Percentiles rank a stretch among this genome's conserved stretches.
Evolutionary conservation across 1,284 basidiomycete genomes (phyloP).

Genomic region (Thecaphora frezii): DNA sequence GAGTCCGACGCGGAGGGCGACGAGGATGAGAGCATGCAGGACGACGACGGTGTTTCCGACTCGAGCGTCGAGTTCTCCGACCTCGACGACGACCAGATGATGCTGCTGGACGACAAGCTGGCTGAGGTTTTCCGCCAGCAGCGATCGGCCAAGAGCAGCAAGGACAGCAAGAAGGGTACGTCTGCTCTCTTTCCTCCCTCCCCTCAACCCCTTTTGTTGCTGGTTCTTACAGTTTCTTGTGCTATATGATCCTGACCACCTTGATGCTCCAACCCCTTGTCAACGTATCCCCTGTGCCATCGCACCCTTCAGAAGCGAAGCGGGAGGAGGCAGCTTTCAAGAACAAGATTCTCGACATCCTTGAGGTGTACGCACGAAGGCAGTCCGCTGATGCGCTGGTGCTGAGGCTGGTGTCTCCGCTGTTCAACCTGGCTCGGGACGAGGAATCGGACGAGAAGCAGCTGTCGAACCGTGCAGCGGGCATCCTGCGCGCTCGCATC

Average conservation of each 20-base stretch:
- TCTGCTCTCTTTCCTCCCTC: too few species aligned
- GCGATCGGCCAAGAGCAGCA: slow-evolving; percentile 63
- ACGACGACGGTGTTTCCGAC: slow-evolving; percentile 23
- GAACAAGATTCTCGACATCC: slow-evolving; percentile 86
- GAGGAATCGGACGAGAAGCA: slow-evolving; percentile 68
- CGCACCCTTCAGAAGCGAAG: slow-evolving; percentile 49
- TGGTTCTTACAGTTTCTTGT: too few species aligned
- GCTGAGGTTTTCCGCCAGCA: slow-evolving; percentile 80
- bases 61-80: slow-evolving; percentile 39
- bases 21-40: slow-evolving; percentile 58
- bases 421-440: slow-evolving; percentile 68
- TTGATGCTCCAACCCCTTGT: too few species aligned
- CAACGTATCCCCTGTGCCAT: too few species aligned
- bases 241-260: too few species aligned
- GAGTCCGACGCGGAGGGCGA: slow-evolving; percentile 61
- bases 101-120: slow-evolving; percentile 89
- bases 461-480: slow-evolving; percentile 78
- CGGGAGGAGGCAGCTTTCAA: slow-evolving; percentile 74
- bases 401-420: slow-evolving; percentile 72
- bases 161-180: slow-evolving; percentile 14
- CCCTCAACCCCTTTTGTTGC: background rate
- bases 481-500: slow-evolving; percentile 74
- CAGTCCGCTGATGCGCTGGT: slow-evolving; percentile 69
- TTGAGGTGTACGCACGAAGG: slow-evolving; percentile 78
- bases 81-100: slow-evolving; percentile 84